Conservation (phyloP, 345 rosid species). For the Erysimum cheiranthoides region DNA sequence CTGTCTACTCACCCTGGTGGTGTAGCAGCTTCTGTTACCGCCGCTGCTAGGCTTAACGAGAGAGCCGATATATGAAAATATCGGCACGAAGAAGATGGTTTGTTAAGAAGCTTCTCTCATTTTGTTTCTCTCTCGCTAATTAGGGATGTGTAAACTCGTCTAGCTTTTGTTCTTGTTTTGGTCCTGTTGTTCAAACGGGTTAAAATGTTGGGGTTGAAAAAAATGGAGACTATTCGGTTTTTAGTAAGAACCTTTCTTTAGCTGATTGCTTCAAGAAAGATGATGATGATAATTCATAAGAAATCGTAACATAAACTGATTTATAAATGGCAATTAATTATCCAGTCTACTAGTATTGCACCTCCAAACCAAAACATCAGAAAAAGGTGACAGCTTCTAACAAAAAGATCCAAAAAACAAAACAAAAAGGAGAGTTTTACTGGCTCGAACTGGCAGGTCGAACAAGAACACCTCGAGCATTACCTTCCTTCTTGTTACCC, state of each 20-base stretch:
- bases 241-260: background rate
- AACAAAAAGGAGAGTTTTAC: conserved; percentile 35
- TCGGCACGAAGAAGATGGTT: background rate
- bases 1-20: conserved; percentile 61
- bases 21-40: conserved; percentile 65
- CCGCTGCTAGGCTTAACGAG: conserved; percentile 76
- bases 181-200: too few species aligned
- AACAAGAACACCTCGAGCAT: conserved; percentile 97
- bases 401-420: background rate
- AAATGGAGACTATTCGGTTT: background rate
- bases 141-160: conserved; percentile 46
- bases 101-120: background rate
- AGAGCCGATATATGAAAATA: conserved; percentile 21
- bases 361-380: conserved; percentile 21
- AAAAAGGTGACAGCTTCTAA: conserved; percentile 13
- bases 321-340: background rate
- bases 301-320: conserved; percentile 25
- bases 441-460: conserved; percentile 74
- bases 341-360: conserved; percentile 34
- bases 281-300: too few species aligned
- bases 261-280: conserved; percentile 31
- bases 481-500: conserved; percentile 60
- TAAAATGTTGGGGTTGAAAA: too few species aligned
- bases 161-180: background rate
- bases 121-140: conserved; percentile 53